Evolutionary conservation across 208 protist genomes (phyloP).

Genomic region (Strigomonas culicis): DNA sequence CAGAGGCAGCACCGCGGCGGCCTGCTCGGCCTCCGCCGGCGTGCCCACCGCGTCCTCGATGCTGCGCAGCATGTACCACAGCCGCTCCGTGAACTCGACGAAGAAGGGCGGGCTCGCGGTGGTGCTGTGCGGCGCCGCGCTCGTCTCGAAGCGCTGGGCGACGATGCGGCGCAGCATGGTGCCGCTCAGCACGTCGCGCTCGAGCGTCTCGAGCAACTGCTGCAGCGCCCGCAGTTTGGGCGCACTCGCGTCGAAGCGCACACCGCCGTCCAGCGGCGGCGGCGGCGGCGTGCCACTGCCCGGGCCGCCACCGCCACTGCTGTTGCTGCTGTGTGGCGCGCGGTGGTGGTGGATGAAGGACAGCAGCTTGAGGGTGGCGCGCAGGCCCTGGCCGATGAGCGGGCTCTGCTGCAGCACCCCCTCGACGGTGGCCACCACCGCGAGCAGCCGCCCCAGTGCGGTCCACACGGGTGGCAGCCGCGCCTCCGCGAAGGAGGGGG

Average conservation of each 20-base stretch:
- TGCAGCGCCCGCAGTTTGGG: neutral
- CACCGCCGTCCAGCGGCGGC: too few species aligned
- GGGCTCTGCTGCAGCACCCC: slow-evolving; percentile 71
- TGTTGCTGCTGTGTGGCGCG: slow-evolving; percentile 43
- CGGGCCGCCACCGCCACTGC: neutral
- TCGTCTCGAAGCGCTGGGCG: slow-evolving; percentile 55
- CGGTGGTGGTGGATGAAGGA: slow-evolving; percentile 11
- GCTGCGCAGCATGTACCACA: slow-evolving; percentile 25
- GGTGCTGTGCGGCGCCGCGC: slow-evolving; percentile 23
- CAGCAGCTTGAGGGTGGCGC: slow-evolving; percentile 22
- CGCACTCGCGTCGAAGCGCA: neutral
- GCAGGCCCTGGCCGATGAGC: slow-evolving; percentile 44
- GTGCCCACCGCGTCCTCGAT: slow-evolving; percentile 24
- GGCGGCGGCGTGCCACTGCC: too few species aligned
- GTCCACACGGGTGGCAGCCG: slow-evolving; percentile 69
- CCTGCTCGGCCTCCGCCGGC: slow-evolving; percentile 31
- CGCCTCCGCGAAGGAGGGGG: slow-evolving; percentile 17
- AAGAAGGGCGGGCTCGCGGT: slow-evolving; percentile 48
- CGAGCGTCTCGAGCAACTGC: neutral
- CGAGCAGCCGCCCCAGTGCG: slow-evolving; percentile 60
- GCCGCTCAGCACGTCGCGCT: slow-evolving; percentile 53
- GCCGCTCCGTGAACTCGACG: slow-evolving; percentile 42
- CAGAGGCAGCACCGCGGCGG: slow-evolving; percentile 12
- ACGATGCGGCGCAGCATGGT: slow-evolving; percentile 61
- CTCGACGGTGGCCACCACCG: slow-evolving; percentile 75